Conservation (phyloP, 768 basidiomycete genomes). For the Tylopilus sp. region DNA sequence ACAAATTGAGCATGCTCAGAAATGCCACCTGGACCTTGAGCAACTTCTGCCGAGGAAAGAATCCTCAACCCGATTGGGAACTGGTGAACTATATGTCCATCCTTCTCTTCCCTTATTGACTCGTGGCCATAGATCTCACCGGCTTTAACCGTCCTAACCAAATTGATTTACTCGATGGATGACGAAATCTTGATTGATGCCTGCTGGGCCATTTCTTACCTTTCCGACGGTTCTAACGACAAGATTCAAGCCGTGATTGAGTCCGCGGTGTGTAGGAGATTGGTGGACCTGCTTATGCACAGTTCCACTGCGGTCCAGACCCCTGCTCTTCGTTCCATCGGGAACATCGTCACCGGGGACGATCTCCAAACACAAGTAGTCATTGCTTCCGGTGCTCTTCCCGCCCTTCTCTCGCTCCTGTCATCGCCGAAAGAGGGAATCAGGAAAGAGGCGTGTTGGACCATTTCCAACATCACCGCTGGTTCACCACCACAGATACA, state of each 20-base stretch:
- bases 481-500: slow-evolving; percentile 97
- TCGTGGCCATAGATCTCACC: slow-evolving; percentile 83
- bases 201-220: slow-evolving; percentile 99
- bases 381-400: slow-evolving; percentile 95
- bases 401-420: slow-evolving; percentile 87
- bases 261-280: slow-evolving; percentile 93
- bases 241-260: slow-evolving; percentile 99
- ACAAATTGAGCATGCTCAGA: slow-evolving; percentile 97
- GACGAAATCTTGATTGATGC: slow-evolving; percentile 99
- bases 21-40: slow-evolving; percentile 99
- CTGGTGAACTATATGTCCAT: slow-evolving; percentile 52
- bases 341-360: slow-evolving; percentile 99
- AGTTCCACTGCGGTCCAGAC: slow-evolving; percentile 95
- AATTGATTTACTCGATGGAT: slow-evolving; percentile 97
- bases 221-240: slow-evolving; percentile 98
- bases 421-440: slow-evolving; percentile 99
- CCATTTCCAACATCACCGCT: slow-evolving; percentile 97
- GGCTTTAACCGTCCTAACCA: slow-evolving; percentile 93
- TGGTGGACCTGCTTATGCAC: slow-evolving; percentile 96
- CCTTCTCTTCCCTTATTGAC: slow-evolving; percentile 13
- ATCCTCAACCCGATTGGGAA: slow-evolving; percentile 97
- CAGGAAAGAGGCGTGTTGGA: slow-evolving; percentile 99
- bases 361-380: slow-evolving; percentile 99
- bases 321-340: slow-evolving; percentile 95
- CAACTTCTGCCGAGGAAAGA: slow-evolving; percentile 98